These are phyloP conservation scores for Gentiana dahurica DNA, from an alignment of 257 asterid species.

Conservation along the genomic window DNA sequence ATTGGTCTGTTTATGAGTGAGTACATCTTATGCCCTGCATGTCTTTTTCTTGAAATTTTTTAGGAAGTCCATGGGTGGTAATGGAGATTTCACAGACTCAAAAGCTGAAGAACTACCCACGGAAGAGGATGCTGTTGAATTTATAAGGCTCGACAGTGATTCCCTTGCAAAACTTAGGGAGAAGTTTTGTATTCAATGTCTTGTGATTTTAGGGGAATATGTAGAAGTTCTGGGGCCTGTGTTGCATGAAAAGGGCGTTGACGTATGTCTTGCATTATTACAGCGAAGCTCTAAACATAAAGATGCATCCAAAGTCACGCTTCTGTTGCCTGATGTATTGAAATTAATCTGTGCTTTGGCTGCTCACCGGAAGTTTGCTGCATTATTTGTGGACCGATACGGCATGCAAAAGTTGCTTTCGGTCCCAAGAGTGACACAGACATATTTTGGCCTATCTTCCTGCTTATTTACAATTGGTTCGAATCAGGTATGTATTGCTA, in stretches of 20 bases:
- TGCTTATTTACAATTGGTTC: conserved; percentile 91
- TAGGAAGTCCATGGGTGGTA: conserved; percentile 40
- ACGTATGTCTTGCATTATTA: conserved; percentile 79
- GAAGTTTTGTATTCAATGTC: conserved; percentile 91
- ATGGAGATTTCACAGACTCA: conserved; percentile 38
- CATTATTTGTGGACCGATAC: conserved; percentile 84
- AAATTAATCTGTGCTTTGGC: conserved; percentile 87
- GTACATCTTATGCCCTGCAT: not conserved
- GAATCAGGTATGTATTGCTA: conserved; percentile 52
- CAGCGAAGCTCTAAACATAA: conserved; percentile 56
- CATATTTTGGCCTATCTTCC: conserved; percentile 77
- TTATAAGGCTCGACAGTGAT: conserved; percentile 44
- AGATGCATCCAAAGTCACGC: conserved; percentile 39
- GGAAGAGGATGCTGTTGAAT: conserved; percentile 53
- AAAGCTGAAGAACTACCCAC: conserved; percentile 41
- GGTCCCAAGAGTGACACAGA: conserved; percentile 58
- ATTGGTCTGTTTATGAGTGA: not conserved
- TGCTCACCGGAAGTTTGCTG: conserved; percentile 94
- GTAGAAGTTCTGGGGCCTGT: conserved; percentile 99
- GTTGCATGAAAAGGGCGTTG: conserved; percentile 94
- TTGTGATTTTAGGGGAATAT: conserved; percentile 80
- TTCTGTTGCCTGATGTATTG: conserved; percentile 71
- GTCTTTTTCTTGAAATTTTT: conserved; percentile 16
- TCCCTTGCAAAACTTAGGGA: conserved; percentile 86
- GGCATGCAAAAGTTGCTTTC: conserved; percentile 85